phyloP scores from a whole-genome alignment of 345 rosid genomes.

The Melaleuca quinquenervia region DNA sequence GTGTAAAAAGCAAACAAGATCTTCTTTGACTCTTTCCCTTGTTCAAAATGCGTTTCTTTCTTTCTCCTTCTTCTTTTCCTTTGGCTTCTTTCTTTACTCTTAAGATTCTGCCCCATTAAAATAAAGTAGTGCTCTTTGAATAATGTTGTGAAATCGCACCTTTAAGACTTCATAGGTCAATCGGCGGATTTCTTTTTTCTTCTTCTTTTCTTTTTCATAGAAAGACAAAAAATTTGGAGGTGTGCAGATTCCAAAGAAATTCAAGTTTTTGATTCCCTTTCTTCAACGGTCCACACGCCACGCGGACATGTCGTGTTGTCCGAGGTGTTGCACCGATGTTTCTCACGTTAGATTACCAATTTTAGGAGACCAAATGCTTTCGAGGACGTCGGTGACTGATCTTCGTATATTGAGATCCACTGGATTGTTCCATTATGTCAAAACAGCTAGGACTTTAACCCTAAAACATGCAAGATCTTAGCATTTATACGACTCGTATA shows the following conservation, averaged over 20 bases:
- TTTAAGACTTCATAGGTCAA: background rate
- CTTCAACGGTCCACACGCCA: background rate
- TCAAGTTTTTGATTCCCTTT: background rate
- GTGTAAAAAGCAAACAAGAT: background rate
- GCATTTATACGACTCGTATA: background rate
- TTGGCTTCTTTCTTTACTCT: background rate
- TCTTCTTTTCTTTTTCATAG: too few species aligned
- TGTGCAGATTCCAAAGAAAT: background rate
- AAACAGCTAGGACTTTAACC: background rate
- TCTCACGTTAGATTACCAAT: background rate
- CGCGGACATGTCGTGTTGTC: background rate
- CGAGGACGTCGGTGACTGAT: background rate
- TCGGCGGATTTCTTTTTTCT: background rate
- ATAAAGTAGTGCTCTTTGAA: background rate
- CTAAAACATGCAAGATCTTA: background rate
- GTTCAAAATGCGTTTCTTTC: background rate
- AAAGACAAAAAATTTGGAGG: background rate
- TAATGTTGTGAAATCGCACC: background rate
- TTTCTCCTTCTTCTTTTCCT: background rate
- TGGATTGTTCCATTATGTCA: background rate
- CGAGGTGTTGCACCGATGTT: background rate
- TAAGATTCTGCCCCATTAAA: background rate
- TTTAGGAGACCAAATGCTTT: too few species aligned
- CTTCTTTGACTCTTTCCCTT: background rate
- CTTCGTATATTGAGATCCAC: background rate